Evolutionary conservation across 495 filamentous ascomycete genomes (phyloP).

Genomic region (Podospora australis): DNA sequence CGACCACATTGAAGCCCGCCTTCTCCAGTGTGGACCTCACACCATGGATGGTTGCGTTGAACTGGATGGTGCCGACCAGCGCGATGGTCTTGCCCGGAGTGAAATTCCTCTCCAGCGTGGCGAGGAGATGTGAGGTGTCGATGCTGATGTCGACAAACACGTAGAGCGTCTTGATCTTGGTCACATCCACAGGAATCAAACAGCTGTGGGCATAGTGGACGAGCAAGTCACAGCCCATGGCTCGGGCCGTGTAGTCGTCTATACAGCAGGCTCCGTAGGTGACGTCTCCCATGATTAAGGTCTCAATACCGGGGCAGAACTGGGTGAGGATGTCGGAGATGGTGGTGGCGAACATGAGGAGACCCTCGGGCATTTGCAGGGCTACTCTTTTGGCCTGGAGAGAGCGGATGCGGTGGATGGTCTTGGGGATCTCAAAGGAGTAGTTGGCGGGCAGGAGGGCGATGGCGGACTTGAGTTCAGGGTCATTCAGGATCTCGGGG

Average conservation of each 20-base stretch:
- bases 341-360: slow-evolving; percentile 92
- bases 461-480: slow-evolving; percentile 84
- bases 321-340: slow-evolving; percentile 94
- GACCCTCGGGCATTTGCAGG: slow-evolving; percentile 92
- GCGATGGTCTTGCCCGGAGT: slow-evolving; percentile 76
- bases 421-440: slow-evolving; percentile 97
- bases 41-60: slow-evolving; percentile 91
- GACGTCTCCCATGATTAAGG: slow-evolving; percentile 97
- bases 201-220: slow-evolving; percentile 98
- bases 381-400: slow-evolving; percentile 72
- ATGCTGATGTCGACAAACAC: slow-evolving; percentile 98
- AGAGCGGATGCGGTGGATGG: slow-evolving; percentile 85
- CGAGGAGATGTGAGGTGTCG: slow-evolving; percentile 77
- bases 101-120: slow-evolving; percentile 87
- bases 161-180: slow-evolving; percentile 90
- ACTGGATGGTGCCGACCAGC: slow-evolving; percentile 95
- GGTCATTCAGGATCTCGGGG: slow-evolving; percentile 74
- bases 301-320: slow-evolving; percentile 87
- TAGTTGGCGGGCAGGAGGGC: slow-evolving; percentile 86
- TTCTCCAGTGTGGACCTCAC: slow-evolving; percentile 67
- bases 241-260: slow-evolving; percentile 94
- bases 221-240: slow-evolving; percentile 87
- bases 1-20: slow-evolving; percentile 72
- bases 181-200: slow-evolving; percentile 91
- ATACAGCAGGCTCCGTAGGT: slow-evolving; percentile 99